Evolutionary conservation across 345 rosid species (phyloP).

Genomic region (Arabis hirsuta): DNA sequence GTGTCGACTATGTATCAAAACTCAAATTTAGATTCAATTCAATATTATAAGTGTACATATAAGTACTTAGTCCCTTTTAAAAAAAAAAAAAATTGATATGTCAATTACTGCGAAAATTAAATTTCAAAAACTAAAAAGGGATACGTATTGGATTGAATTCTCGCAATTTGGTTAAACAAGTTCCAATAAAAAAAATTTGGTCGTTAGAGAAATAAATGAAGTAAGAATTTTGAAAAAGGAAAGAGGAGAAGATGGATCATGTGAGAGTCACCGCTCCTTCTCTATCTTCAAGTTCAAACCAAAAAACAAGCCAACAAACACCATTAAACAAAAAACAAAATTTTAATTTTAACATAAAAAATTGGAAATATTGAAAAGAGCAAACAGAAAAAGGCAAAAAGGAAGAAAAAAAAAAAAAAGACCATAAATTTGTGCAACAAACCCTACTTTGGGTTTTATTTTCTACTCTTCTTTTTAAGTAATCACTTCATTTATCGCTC

Average conservation of each 20-base stretch:
- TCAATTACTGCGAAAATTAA: too few species aligned
- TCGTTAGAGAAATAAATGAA: constrained; percentile 27
- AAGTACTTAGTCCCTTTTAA: too few species aligned
- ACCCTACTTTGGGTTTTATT: constrained; percentile 35
- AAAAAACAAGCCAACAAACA: constrained; percentile 31
- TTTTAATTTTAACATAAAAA: background rate
- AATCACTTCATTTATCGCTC: constrained; percentile 40
- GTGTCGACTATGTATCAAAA: too few species aligned
- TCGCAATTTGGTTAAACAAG: background rate
- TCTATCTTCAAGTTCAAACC: constrained; percentile 30
- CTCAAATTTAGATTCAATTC: too few species aligned
- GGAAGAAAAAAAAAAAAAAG: background rate
- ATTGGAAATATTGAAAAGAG: constrained; percentile 28
- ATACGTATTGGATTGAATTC: background rate
- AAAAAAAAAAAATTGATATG: too few species aligned
- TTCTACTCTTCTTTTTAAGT: constrained; percentile 23
- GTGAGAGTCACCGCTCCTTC: constrained; percentile 33
- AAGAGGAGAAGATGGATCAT: constrained; percentile 37
- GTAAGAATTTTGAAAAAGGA: constrained; percentile 31
- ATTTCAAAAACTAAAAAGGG: background rate
- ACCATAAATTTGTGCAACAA: constrained; percentile 38
- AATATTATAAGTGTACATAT: too few species aligned
- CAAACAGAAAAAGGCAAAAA: background rate
- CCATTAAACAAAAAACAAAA: background rate
- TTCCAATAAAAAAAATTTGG: constrained; percentile 10